Conservation (phyloP, 2,329 filamentous ascomycete genomes). For the Chaetomiaceae sp. region DNA sequence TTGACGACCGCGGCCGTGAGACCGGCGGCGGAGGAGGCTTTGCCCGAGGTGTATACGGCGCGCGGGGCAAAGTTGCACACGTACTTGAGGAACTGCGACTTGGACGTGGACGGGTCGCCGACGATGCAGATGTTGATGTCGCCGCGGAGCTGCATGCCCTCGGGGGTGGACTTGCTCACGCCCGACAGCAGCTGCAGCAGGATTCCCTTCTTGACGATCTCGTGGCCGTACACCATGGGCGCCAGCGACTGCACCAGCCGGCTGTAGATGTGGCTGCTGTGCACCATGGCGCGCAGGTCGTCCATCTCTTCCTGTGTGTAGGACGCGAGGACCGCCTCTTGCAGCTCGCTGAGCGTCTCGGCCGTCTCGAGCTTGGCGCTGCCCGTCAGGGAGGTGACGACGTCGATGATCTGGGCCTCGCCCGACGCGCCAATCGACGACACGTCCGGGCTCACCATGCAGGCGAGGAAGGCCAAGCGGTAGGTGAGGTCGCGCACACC, state of each 20-base stretch:
- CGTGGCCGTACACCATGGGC: slow-evolving; percentile 95
- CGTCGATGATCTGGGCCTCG: slow-evolving; percentile 74
- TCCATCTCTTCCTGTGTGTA: slow-evolving; percentile 85
- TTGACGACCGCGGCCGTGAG: slow-evolving; percentile 95
- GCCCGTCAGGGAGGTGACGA: slow-evolving; percentile 78
- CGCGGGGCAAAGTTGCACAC: slow-evolving; percentile 95
- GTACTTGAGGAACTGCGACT: slow-evolving; percentile 98
- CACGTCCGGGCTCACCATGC: slow-evolving; percentile 90
- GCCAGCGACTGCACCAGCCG: slow-evolving; percentile 89
- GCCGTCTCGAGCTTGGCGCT: slow-evolving; percentile 61
- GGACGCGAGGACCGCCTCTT: slow-evolving; percentile 80
- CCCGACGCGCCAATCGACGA: slow-evolving; percentile 72
- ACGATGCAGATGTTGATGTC: slow-evolving; percentile 99
- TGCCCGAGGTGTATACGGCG: slow-evolving; percentile 95
- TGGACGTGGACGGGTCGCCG: slow-evolving; percentile 92
- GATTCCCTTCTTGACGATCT: slow-evolving; percentile 95
- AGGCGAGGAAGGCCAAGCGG: slow-evolving; percentile 90
- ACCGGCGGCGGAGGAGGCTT: slow-evolving; percentile 95
- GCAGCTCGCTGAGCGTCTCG: slow-evolving; percentile 75
- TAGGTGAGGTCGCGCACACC: slow-evolving; percentile 96
- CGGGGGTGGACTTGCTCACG: slow-evolving; percentile 83
- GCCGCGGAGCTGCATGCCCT: slow-evolving; percentile 92
- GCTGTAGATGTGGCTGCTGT: slow-evolving; percentile 91
- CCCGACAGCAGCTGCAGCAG: slow-evolving; percentile 94
- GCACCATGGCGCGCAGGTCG: slow-evolving; percentile 87